These are phyloP conservation scores for Gracilaria domingensis DNA, from an alignment of 23 red algal species.

Conservation along the genomic window DNA sequence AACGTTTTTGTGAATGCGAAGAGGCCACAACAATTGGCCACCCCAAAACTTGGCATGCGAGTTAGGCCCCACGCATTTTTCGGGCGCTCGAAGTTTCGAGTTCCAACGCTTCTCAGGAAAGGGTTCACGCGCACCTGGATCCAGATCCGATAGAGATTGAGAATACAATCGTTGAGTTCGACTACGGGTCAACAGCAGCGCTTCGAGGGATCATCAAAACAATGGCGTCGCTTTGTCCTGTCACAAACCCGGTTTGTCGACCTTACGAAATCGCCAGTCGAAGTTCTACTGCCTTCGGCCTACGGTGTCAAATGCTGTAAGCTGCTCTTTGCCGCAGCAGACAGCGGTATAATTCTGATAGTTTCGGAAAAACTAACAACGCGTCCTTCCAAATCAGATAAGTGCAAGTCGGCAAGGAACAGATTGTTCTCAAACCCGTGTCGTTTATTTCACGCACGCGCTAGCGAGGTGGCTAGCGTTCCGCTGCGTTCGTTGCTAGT, in stretches of 20 bases:
- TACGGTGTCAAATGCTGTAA: neutral
- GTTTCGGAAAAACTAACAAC: neutral
- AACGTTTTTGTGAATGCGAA: no score
- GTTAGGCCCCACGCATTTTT: constrained; percentile 2
- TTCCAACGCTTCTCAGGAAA: no score
- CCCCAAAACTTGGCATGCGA: no score
- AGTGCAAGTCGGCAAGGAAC: constrained; percentile 25
- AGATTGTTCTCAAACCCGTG: neutral
- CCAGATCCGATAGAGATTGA: constrained; percentile 15
- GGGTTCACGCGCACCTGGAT: neutral
- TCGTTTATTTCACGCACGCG: neutral
- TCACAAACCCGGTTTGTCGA: constrained; percentile 8
- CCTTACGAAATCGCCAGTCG: constrained; percentile 11
- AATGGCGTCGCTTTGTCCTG: neutral
- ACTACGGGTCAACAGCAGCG: neutral
- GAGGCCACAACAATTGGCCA: no score
- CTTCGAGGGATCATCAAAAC: neutral
- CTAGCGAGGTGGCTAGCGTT: neutral
- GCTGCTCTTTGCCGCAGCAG: no score
- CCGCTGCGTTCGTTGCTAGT: neutral
- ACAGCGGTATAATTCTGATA: neutral
- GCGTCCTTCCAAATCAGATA: neutral
- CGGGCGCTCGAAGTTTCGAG: neutral
- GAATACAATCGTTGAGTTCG: neutral
- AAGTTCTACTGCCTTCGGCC: neutral